Evolutionary conservation across 768 basidiomycete genomes (phyloP), one percentile per base, ranked within the genome.

Genomic region (Leccinum variicolor): DNA sequence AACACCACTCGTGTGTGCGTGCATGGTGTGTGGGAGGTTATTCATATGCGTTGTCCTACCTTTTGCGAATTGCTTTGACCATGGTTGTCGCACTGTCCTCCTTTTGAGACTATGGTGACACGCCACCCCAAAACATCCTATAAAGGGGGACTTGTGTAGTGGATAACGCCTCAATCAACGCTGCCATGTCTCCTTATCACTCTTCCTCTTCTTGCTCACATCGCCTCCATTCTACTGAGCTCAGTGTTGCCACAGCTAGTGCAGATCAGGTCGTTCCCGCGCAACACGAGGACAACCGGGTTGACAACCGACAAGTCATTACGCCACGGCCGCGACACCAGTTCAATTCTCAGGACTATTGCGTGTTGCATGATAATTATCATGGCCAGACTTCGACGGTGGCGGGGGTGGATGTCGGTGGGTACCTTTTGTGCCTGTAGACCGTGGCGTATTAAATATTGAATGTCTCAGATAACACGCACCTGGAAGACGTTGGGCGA

Each of bases 21-120:
- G 36, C 15, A 53, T 52, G 39, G 50, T 60, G 57, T 48, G 62
- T 63, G 57, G 39, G 56, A 46, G 47, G 33, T 26, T 60, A 19
- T 51, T 65, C 53, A 17, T 31, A 54, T 52, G 28, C 49, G 50
- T 55, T 54, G 39, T 62, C 50, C 41, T 50, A 41, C 52, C 39
- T 43, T 59, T 56, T 54, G 53, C 43, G 47, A 52, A 43, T 33
- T 52, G 43, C 59, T 50, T 55, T 41, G 55, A 63, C 56, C 26
- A 58, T 50, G 58, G 28, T 49, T 51, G 36, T 34, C 54, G 31
- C 28, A 56, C 56, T 39, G 43, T 52, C 50, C 50, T 43, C n/a
- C 10, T 41, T 45, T 55, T 52, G 50, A 65, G 50, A 52, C 15
- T 43, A 33, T 25, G 54, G 13, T 15, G 36, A 56, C 47, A 36